Evolutionary conservation across 2,329 filamentous ascomycete species (phyloP), one percentile per base, ranked within the genome.

Genomic region (Aspergillus sp.): DNA sequence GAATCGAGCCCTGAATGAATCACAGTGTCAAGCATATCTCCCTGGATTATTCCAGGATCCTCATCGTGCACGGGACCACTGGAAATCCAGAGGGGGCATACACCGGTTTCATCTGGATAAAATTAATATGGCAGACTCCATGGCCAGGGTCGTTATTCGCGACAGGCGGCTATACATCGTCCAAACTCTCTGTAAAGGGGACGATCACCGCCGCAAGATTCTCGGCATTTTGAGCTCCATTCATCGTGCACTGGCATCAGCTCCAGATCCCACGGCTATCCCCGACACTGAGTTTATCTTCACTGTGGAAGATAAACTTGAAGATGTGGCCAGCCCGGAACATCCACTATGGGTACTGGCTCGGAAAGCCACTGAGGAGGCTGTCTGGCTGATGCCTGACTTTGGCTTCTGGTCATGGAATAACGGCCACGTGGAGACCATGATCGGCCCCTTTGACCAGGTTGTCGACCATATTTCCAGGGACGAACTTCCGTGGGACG

Each of bases 341-440:
- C 61, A 64, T 45, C 58, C 72, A 47, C 23, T 77, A 2, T 74
- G 76, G 76, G 69, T 66, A 11, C 71, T 71, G 47, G 62, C 69
- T 1, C 60, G 62, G 32, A 66, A 54, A 45, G 52, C 63, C 1
- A 64, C 68, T 11, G 70, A 75, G 44, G 63, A 68, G 13, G 58
- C 71, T 16, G 64, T 69, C 42, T 78, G 76, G 76, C 63, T 79
- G 13, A 76, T 79, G 47, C 76, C 77, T 0, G 76, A 79, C 58
- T 79, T 78, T 59, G 76, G 75, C 42, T 77, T 73, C 58, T 79
- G 75, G 73, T 66, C 70, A 7, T 78, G 74, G 75, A 70, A 72
- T 11, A 56, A 66, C 53, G 38, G 55, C 44, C 21, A 56, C 49
- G 44, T 58, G 32, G 23, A 56, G 16, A 61, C 56, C 36, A 47